These are phyloP conservation scores for Apiospora koreana DNA, from an alignment of 2,329 filamentous ascomycete genomes.

Conservation along the genomic window DNA sequence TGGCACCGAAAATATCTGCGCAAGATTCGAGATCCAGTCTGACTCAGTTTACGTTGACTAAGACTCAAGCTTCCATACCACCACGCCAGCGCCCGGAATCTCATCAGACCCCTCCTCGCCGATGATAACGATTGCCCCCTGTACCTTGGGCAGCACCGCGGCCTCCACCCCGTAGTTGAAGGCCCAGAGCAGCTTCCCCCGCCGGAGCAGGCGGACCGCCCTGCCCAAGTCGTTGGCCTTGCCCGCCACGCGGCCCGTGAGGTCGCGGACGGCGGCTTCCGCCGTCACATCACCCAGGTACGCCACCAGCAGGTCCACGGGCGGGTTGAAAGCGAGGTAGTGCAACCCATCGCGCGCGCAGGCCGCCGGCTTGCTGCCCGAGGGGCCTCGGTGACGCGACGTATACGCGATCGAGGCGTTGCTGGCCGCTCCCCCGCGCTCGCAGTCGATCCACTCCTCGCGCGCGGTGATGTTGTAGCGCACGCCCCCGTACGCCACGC, in stretches of 20 bases:
- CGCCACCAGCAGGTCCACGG: conserved; percentile 21
- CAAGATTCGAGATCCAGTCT: no score
- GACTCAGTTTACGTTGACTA: no score
- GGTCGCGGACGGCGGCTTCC: conserved; percentile 17
- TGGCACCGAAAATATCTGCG: no score
- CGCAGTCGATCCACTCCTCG: conserved; percentile 24
- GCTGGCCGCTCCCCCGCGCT: conserved; percentile 16
- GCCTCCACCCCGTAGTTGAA: conserved; percentile 24
- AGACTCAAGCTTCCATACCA: conserved; percentile 17
- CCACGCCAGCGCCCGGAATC: conserved; percentile 21
- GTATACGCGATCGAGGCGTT: conserved; percentile 20
- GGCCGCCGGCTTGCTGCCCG: conserved; percentile 20
- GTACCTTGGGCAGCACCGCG: conserved; percentile 17
- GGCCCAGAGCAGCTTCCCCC: conserved; percentile 23
- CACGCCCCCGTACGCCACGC: conserved; percentile 19
- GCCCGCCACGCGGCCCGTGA: conserved; percentile 18
- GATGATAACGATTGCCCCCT: conserved; percentile 14
- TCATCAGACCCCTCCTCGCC: conserved; percentile 14
- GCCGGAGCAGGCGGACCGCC: conserved; percentile 19
- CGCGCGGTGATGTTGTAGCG: conserved; percentile 22
- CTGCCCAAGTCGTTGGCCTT: conserved; percentile 20
- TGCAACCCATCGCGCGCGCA: conserved; percentile 20
- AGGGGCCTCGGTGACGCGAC: conserved; percentile 21
- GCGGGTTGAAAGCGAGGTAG: conserved; percentile 25
- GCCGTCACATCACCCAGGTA: conserved; percentile 24